Base-by-base conservation (phyloP, 805 yeast species). In the Saturnispora hagleri region DNA sequence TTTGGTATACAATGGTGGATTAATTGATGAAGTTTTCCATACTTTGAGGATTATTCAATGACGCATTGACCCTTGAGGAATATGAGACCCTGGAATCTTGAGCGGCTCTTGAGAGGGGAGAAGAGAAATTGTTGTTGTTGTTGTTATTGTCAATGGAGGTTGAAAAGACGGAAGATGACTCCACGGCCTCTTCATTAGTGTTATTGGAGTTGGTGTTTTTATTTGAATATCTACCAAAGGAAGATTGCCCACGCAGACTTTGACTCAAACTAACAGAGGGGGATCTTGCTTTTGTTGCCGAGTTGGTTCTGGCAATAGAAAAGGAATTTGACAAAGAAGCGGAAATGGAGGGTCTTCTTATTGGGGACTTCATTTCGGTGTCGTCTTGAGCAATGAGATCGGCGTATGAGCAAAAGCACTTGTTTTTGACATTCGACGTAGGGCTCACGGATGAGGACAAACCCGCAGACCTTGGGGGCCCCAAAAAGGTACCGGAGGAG, bases 301-400 rank as follows among this genome's bases (percentile, higher is more conserved):
- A 63, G 50, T 56, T 60, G n/a, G 67, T 58, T 55, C 69, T 58
- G 22, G 64, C 61, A 33, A 63, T 48, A 40, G 59, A 54, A 26
- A 43, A 49, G 24, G 61, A 58, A 57, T 35, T 69, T 59, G 77
- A 69, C 17, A 73, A 55, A 1, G 77, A 68, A 44, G 74, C 72
- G 1, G 75, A 62, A 12, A 76, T 65, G 1, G 80, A 75, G 7
- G 89, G 89, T 66, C 89, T 75, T 65, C 86, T 76, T 50, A 79
- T 73, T 33, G 63, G 57, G 41, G 58, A 60, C 31, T 62, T 62
- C 10, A 61, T 57, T 48, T 69, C 72, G 44, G 66, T 72, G 60
- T 82, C 85, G 65, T 84, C 91, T 58, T 79, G 81, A 56, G 73
- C 77, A 54, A 85, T 75, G 78, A 87, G 76, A 59, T 87, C 96